A percentile compares a stretch with the other conserved stretches of the same genome.
These are phyloP conservation scores for Talaromyces sp. DNA, from an alignment of 2,329 filamentous ascomycete genomes.

Conservation along the genomic window DNA sequence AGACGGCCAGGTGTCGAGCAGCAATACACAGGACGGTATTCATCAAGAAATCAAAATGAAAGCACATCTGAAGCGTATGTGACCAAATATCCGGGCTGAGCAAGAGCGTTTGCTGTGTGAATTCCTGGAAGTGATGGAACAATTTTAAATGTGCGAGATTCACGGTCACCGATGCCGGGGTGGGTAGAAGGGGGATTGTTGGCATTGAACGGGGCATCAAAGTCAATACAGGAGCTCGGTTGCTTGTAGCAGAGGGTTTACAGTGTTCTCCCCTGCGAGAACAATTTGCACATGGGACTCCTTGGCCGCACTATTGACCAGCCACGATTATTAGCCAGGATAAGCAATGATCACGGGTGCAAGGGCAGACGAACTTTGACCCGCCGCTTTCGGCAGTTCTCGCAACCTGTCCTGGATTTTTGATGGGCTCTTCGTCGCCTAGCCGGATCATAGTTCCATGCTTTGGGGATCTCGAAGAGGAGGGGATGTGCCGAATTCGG, in stretches of 20 bases:
- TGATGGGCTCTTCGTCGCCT: slow-evolving; percentile 7
- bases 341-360: neutral
- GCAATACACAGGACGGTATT: slow-evolving; percentile 5
- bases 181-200: neutral
- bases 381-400: slow-evolving; percentile 6
- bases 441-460: neutral
- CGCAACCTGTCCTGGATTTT: slow-evolving; percentile 6
- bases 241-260: neutral
- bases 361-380: neutral
- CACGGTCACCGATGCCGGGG: neutral
- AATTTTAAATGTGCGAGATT: neutral
- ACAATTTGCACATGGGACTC: slow-evolving; percentile 6
- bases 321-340: neutral
- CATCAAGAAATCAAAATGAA: slow-evolving; percentile 7
- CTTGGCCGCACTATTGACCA: slow-evolving; percentile 1
- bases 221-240: neutral
- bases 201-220: neutral
- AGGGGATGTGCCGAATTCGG: neutral
- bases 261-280: slow-evolving; percentile 4
- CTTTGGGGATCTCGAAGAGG: slow-evolving; percentile 5
- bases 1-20: slow-evolving; percentile 5
- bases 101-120: slow-evolving; percentile 4
- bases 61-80: slow-evolving; percentile 4
- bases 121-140: slow-evolving; percentile 7
- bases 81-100: slow-evolving; percentile 2